Evolutionary conservation across 176 grass and related monocot species (phyloP).

Genomic region (Oryza meridionalis): DNA sequence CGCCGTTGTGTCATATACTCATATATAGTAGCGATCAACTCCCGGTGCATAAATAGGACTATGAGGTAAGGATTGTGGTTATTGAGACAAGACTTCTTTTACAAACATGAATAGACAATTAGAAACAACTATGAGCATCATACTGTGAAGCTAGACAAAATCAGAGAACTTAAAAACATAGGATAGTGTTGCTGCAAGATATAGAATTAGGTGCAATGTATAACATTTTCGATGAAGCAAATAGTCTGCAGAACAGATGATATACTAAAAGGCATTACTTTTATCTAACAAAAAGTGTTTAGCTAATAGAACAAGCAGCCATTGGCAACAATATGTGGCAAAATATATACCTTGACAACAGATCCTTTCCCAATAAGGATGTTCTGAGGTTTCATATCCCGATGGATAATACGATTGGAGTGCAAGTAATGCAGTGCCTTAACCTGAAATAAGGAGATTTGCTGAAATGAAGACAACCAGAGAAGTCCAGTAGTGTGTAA

Average conservation of each 20-base stretch:
- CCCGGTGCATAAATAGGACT: background rate
- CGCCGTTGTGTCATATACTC: background rate
- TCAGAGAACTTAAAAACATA: background rate
- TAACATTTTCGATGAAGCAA: background rate
- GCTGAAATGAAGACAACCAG: constrained; percentile 18
- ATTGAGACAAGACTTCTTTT: background rate
- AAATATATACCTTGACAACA: constrained; percentile 78
- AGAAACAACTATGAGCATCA: constrained; percentile 6
- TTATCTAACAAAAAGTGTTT: background rate
- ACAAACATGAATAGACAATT: background rate
- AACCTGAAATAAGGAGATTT: constrained; percentile 55
- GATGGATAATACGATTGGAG: constrained; percentile 90
- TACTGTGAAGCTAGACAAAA: constrained; percentile 13
- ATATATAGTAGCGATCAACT: constrained; percentile 5
- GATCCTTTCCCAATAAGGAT: constrained; percentile 94
- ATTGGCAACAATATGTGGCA: background rate
- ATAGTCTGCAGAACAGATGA: constrained; percentile 2
- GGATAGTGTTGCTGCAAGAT: background rate
- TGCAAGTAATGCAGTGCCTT: constrained; percentile 95
- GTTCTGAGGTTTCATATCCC: constrained; percentile 99
- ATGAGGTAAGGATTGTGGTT: background rate
- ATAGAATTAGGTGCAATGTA: constrained; percentile 12
- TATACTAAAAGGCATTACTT: background rate
- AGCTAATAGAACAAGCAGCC: background rate
- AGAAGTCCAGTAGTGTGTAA: background rate